Conservation (phyloP, 148 eudicot genomes). For the Fagopyrum tataricum region DNA sequence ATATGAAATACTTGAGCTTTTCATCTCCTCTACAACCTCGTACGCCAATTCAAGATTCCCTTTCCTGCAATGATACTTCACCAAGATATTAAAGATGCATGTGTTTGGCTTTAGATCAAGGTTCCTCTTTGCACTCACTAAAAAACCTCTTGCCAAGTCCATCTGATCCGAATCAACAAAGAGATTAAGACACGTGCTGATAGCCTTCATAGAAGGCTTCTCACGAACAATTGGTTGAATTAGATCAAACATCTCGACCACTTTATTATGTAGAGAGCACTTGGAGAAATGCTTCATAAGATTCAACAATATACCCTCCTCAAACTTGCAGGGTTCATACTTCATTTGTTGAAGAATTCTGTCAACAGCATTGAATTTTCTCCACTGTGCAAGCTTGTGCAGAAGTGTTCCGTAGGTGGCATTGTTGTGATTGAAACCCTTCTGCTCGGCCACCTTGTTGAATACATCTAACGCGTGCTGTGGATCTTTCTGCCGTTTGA, state of each 20-base stretch:
- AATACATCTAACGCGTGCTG: conserved; percentile 71
- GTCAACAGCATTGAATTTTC: conserved; percentile 65
- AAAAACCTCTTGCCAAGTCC: conserved; percentile 54
- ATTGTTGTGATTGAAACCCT: conserved; percentile 75
- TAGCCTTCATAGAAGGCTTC: conserved; percentile 71
- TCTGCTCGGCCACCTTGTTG: conserved; percentile 64
- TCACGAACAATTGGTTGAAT: conserved; percentile 58
- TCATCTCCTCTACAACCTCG: conserved; percentile 88
- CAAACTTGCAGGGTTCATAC: conserved; percentile 76
- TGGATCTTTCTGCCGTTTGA: conserved; percentile 63
- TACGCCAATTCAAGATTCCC: conserved; percentile 70
- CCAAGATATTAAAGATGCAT: conserved; percentile 84
- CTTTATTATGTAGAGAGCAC: conserved; percentile 50
- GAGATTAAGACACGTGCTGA: conserved; percentile 89
- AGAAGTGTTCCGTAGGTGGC: conserved; percentile 69
- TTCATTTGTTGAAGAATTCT: conserved; percentile 64
- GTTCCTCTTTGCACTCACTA: conserved; percentile 39
- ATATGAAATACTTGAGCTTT: conserved; percentile 40
- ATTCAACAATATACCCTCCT: conserved; percentile 68
- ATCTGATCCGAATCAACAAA: conserved; percentile 65
- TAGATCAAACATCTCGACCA: conserved; percentile 67
- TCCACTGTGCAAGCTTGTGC: conserved; percentile 57
- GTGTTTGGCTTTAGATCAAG: conserved; percentile 69
- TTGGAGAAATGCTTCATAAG: conserved; percentile 87
- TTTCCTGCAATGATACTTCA: conserved; percentile 78